Evolutionary conservation across 169 alveolate genomes (phyloP), one percentile per base, ranked within the genome.

Genomic region (Besnoitia besnoiti): DNA sequence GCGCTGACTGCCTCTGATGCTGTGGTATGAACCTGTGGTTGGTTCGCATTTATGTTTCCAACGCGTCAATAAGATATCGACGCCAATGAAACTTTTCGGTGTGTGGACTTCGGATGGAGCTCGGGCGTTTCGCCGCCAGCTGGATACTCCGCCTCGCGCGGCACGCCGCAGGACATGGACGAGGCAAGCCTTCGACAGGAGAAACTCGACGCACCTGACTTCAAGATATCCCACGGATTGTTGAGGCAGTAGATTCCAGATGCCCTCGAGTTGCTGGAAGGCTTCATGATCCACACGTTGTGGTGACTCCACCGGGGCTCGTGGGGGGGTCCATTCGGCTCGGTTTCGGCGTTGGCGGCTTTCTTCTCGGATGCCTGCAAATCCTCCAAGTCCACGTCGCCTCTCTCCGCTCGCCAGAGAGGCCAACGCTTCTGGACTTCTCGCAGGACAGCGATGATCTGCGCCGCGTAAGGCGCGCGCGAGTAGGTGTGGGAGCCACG

Each of bases 201-300:
- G 49, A 27, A 37, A 37, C 14, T 37, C 85, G 75, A 14, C 75
- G 1, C 46, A 79, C 94, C 91, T 0, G 94, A 76, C 44, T 75
- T 82, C n/a, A 90, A 75, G 14, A 90, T 90, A 4, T 90, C 91
- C 61, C 87, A 50, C 10, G 94, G 94, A 50, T 61, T 55, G 62
- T 77, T 46, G 76, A 80, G 75, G 84, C 87, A 85, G 39, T 90
- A 46, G 50, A 90, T 44, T 14, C 94, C 94, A 0, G 91, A 85
- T 2, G 91, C 94, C 14, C 85, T 55, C 0, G 94, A 46, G 55
- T 39, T 82, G 90, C 94, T 90, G 42, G 90, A 55, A 16, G 94
- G 94, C 73, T 90, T 90, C 44, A 90, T 80, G 46, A 90, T 90
- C 94, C 94, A 90, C 2, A 90, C 42, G 82, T 90, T 90, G 40